Percentiles rank a stretch among this genome's conserved stretches.
Conservation (phyloP, 768 basidiomycete species). For the Lactarius sanguifluus region DNA sequence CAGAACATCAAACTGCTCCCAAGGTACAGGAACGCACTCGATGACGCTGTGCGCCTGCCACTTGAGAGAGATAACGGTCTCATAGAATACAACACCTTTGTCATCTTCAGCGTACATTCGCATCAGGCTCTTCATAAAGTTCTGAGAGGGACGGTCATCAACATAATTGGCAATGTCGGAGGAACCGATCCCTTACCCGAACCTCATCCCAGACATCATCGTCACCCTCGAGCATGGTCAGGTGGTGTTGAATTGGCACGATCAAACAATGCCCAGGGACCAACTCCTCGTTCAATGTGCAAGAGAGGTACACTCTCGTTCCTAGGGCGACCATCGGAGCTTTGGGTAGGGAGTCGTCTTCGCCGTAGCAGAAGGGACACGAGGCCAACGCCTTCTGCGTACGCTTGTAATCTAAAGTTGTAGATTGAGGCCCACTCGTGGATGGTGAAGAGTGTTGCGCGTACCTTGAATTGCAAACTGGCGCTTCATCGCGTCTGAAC, state of each 20-base stretch:
- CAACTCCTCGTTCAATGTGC: constrained; percentile 86
- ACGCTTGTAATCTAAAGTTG: constrained; percentile 77
- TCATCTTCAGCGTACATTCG: constrained; percentile 91
- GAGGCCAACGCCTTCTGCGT: constrained; percentile 87
- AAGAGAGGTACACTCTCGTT: constrained; percentile 86
- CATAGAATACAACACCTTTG: constrained; percentile 93
- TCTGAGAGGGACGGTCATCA: constrained; percentile 40
- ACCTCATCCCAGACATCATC: constrained; percentile 99
- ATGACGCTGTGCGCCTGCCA: constrained; percentile 90
- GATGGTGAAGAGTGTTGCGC: constrained; percentile 26
- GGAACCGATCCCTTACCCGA: constrained; percentile 53
- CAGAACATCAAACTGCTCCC: constrained; percentile 80
- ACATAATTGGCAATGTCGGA: neutral
- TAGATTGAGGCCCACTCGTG: constrained; percentile 14
- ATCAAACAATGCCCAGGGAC: constrained; percentile 91
- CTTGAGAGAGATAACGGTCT: constrained; percentile 85
- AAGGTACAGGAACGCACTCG: constrained; percentile 91
- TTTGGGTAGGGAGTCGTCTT: constrained; percentile 87
- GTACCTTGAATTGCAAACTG: constrained; percentile 94
- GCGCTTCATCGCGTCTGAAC: constrained; percentile 92
- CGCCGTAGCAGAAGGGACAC: constrained; percentile 89
- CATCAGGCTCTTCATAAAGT: constrained; percentile 92
- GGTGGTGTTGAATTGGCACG: constrained; percentile 92
- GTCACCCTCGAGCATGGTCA: constrained; percentile 89
- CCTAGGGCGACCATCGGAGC: constrained; percentile 90